Conservation (phyloP, 129 eudicot species). For the Oenanthe sinensis region DNA sequence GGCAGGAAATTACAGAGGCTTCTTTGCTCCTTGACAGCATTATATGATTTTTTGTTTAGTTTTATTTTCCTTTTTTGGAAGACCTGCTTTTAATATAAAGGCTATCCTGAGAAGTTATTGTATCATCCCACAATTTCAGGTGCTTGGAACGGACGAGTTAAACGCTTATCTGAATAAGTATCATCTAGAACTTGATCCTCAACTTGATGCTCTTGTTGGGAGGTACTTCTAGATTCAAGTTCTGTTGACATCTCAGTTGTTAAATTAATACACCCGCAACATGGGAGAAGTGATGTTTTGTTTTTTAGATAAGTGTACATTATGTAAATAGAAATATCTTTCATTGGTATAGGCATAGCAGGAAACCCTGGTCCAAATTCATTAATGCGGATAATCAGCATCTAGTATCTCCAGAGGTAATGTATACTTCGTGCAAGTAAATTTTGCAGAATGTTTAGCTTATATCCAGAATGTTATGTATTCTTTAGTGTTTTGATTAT, state of each 20-base stretch:
- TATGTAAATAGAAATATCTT: not conserved
- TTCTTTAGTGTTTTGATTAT: not conserved
- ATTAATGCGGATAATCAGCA: conserved; percentile 93
- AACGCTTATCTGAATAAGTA: conserved; percentile 90
- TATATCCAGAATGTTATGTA: not conserved
- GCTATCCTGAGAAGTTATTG: not conserved
- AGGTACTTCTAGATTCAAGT: conserved; percentile 35
- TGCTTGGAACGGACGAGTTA: conserved; percentile 95
- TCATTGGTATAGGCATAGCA: conserved; percentile 66
- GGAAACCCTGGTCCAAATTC: conserved; percentile 95
- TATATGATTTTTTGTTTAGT: not conserved
- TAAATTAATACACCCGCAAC: not conserved
- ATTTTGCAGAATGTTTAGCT: not conserved
- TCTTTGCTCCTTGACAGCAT: not conserved
- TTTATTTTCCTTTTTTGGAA: not conserved
- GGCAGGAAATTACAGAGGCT: not conserved
- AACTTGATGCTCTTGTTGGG: conserved; percentile 98
- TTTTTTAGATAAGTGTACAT: not conserved
- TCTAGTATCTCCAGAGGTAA: conserved; percentile 87
- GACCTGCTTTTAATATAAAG: not conserved
- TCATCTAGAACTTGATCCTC: conserved; percentile 90
- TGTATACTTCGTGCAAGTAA: not conserved
- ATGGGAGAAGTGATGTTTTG: not conserved
- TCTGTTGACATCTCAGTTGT: not conserved
- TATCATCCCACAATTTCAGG: conserved; percentile 29